Base-by-base conservation (phyloP, 177 flowering plant genomes). In the Vitis hybrid region DNA sequence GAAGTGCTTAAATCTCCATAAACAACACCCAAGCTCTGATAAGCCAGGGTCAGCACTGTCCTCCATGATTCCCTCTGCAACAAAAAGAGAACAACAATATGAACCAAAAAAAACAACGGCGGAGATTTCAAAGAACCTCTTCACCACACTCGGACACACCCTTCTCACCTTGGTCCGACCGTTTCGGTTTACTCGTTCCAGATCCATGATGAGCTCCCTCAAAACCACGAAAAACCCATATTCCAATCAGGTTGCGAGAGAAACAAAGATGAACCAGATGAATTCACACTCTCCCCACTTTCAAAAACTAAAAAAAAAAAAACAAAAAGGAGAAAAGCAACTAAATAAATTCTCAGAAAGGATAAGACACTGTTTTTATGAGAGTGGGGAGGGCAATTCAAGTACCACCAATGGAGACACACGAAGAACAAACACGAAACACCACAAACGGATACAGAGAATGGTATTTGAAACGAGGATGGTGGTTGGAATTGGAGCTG, bases 1-100 rank as follows among this genome's bases (percentile, higher is more conserved):
- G 97, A 91, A 70, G 90, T 91, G 71, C 93, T 83, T 59, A 91
- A 84, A 82, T 91, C 97, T 16, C 97, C 94, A 81, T 91, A 91
- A 6, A 91, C 97, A 57, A 91, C 97, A 12, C 97, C 97, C 74
- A 91, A 75, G 66, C 97, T 91, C 74, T 89, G 94, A 72, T 81
- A 91, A 55, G 97, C 97, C 73, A 91, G 71, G 31, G 87, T 84
- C 71, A 91, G 65, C 19, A 91, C 85, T 1, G 88, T 88, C 77
- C 75, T 87, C 97, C 97, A 91, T 51, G 97, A 88, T 49, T 88
- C 87, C 69, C 65, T 87, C 91, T 89, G 86, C 76, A 80, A 75
- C 16, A 66, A 74, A 9, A 64, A 65, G 3, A 13, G 63, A 70
- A 1, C 16, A 2, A 9, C n/a, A 39, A 39, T 1, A 26, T 63